Percentiles rank a stretch among this genome's conserved stretches.
Conservation (phyloP, 2,329 filamentous ascomycete species). For the Calycina herbarum region DNA sequence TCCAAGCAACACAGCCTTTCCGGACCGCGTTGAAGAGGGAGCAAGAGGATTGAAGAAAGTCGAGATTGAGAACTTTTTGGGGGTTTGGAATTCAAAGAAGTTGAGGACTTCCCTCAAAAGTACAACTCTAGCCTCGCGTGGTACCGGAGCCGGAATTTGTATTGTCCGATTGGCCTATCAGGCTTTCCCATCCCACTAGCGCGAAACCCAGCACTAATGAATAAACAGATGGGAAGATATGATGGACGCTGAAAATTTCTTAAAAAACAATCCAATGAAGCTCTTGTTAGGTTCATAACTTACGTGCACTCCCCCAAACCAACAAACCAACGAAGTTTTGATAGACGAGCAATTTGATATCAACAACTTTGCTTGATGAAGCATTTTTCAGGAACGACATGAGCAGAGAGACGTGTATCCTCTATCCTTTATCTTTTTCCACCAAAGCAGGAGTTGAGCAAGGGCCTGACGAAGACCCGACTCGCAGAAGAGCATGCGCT, state of each 20-base stretch:
- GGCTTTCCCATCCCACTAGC: neutral
- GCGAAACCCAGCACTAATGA: neutral
- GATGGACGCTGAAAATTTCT: neutral
- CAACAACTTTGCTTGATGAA: neutral
- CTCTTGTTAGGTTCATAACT: neutral
- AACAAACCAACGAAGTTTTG: neutral
- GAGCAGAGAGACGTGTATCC: neutral
- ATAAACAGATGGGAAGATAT: neutral
- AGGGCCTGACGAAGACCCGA: neutral
- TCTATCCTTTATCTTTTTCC: neutral
- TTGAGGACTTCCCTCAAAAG: neutral
- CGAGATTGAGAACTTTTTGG: neutral
- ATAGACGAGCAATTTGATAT: neutral
- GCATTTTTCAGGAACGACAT: neutral
- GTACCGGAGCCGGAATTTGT: neutral
- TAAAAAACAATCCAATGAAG: neutral
- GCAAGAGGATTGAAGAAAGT: neutral
- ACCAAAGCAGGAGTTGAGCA: neutral
- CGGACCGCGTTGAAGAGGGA: neutral
- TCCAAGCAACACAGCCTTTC: neutral
- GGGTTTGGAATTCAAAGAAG: neutral
- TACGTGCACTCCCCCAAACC: neutral
- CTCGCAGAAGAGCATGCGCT: neutral
- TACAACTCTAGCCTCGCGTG: neutral
- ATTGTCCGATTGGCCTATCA: slow-evolving; percentile 1